Evolutionary conservation across 1,139 yeast genomes (phyloP).

Genomic region (Sugiyamaella xylanicola): DNA sequence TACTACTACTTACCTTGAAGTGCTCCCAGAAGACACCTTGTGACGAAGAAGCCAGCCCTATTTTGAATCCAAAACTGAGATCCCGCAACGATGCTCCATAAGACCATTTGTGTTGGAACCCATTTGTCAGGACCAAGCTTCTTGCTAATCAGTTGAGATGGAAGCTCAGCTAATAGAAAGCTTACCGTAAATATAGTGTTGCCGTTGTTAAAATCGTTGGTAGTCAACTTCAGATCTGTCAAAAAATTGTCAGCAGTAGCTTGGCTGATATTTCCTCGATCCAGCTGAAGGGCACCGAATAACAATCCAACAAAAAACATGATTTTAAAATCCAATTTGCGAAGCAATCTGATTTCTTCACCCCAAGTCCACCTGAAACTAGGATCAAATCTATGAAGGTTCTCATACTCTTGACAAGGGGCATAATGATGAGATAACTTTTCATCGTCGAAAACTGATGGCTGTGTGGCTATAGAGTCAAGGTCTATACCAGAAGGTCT

Average conservation of each 20-base stretch:
- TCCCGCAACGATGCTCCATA: conserved; percentile 55
- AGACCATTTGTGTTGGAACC: conserved; percentile 53
- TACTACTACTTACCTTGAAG: conserved; percentile 36
- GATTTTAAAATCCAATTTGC: conserved; percentile 53
- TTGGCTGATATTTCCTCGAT: conserved; percentile 53
- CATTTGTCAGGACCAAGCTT: conserved; percentile 56
- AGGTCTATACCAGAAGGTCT: conserved; percentile 18
- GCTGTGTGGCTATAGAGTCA: conserved; percentile 26
- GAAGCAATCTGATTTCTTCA: conserved; percentile 48
- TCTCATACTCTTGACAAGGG: conserved; percentile 52
- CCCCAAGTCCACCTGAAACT: conserved; percentile 49
- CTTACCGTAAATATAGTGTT: conserved; percentile 48
- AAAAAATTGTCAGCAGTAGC: conserved; percentile 56
- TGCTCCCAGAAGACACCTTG: conserved; percentile 51
- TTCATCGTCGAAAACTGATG: conserved; percentile 44
- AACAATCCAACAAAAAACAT: conserved; percentile 51
- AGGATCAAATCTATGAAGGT: conserved; percentile 51
- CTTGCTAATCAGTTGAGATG: conserved; percentile 56
- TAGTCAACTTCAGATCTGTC: conserved; percentile 48
- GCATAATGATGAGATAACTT: conserved; percentile 48
- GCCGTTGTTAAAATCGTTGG: conserved; percentile 54
- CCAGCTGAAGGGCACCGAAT: conserved; percentile 54
- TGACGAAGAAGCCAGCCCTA: conserved; percentile 45
- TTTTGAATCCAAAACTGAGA: conserved; percentile 47
- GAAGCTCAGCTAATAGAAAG: conserved; percentile 54